Base-by-base conservation (phyloP, 129 eudicot species). In the Escallonia rubra region DNA sequence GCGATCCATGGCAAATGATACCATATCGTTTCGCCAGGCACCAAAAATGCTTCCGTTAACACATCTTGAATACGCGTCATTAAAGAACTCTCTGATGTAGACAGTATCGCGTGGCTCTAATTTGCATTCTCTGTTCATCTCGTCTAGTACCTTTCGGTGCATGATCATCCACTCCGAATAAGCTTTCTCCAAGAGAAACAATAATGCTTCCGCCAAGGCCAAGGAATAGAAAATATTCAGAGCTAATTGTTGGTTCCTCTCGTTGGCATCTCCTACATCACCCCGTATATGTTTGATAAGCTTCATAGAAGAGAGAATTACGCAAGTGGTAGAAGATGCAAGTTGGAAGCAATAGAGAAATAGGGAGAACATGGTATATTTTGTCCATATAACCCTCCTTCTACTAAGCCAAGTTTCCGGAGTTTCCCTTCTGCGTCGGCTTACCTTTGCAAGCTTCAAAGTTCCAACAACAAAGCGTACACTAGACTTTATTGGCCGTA, bases 11-110 rank as follows among this genome's bases (percentile, higher is more conserved):
- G 92, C 84, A 45, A 89, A 93, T 0, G 92, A 86, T 15, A 93
- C 95, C 98, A 93, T 93, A 60, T 93, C 98, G 96, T 89, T 86
- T 62, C 86, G 87, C 57, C 86, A 47, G 10, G 96, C 98, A 79
- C 89, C 96, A 41, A 93, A 93, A 14, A 93, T 79, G 66, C 95
- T 93, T 57, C 84, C 81, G 16, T 80, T 68, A 8, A 93, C 87
- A 50, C 95, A 78, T 61, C 57, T 82, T 10, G 98, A 89, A 74
- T 89, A 93, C 0, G 98, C 88, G 52, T 93, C 96, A 8, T 93
- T 86, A 64, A 93, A 93, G 77, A 93, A 93, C 65, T 95, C 80
- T 55, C 73, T 65, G 9, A 86, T 65, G 3, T 95, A 80, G 64
- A 84, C 71, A 85, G 84, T 65, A 14, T 95, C 95, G 3, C 87